A percentile compares a stretch with the other conserved stretches of the same genome.
These are phyloP conservation scores for Sporodiniella umbellata DNA, from an alignment of 371 early-diverging fungal species.

Conservation along the genomic window DNA sequence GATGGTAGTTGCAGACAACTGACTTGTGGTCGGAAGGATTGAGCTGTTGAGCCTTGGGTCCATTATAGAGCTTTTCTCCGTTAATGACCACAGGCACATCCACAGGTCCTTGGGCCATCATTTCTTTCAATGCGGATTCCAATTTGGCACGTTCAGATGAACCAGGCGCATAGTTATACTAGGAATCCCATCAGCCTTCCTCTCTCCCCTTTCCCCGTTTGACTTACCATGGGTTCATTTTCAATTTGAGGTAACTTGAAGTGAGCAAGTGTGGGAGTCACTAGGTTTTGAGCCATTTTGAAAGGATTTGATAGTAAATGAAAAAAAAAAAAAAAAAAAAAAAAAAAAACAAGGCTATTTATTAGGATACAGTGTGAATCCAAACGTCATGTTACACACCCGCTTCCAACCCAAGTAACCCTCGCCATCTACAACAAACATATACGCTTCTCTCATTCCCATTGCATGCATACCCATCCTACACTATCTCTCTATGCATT, in stretches of 20 bases:
- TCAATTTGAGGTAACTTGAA: slow-evolving; percentile 79
- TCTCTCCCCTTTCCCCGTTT: neutral
- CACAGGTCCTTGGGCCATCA: slow-evolving; percentile 68
- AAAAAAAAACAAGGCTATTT: neutral
- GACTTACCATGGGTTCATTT: slow-evolving; percentile 86
- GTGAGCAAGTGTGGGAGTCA: slow-evolving; percentile 61
- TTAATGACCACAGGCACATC: slow-evolving; percentile 86
- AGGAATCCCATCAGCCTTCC: neutral
- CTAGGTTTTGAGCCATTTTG: slow-evolving; percentile 8
- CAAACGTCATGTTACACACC: neutral
- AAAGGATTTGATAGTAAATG: neutral
- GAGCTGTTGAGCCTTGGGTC: slow-evolving; percentile 67
- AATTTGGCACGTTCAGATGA: slow-evolving; percentile 76
- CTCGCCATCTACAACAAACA: too few relatives aligned
- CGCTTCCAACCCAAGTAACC: too few relatives aligned
- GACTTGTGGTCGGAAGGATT: slow-evolving; percentile 85
- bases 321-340: neutral
- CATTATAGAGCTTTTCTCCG: slow-evolving; percentile 76
- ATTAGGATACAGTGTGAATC: neutral
- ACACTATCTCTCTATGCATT: neutral
- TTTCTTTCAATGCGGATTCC: slow-evolving; percentile 72
- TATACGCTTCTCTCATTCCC: too few relatives aligned
- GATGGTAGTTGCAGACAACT: slow-evolving; percentile 80
- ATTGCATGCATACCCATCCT: too few relatives aligned
- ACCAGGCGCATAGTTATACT: slow-evolving; percentile 80